A percentile compares a stretch with the other conserved stretches of the same genome.
These are phyloP conservation scores for Alternaria brassicicola DNA, from an alignment of 2,329 filamentous ascomycete species.

Conservation along the genomic window DNA sequence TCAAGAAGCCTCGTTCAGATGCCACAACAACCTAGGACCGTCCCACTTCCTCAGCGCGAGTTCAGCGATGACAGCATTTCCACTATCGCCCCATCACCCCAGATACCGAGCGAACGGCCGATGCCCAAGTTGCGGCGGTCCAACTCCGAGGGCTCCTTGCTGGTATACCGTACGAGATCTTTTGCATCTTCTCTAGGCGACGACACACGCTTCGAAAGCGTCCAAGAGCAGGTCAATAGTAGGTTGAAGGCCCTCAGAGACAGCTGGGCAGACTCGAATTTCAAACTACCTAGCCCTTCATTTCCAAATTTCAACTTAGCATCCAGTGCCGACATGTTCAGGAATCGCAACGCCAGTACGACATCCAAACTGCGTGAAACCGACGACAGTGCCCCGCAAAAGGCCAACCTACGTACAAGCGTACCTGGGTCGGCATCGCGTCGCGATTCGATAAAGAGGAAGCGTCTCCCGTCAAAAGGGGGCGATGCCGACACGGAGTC, in stretches of 20 bases:
- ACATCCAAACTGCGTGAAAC: constrained; percentile 19
- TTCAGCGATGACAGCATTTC: constrained; percentile 27
- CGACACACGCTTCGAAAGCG: constrained; percentile 77
- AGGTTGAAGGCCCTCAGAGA: constrained; percentile 89
- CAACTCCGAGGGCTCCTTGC: constrained; percentile 78
- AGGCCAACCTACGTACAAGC: constrained; percentile 27
- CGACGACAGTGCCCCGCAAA: constrained; percentile 19
- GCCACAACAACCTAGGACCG: constrained; percentile 21
- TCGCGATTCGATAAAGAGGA: constrained; percentile 21
- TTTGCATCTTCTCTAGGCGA: constrained; percentile 83
- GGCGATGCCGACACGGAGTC: constrained; percentile 42
- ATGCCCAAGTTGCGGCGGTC: constrained; percentile 60
- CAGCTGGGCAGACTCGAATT: constrained; percentile 81
- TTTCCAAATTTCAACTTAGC: constrained; percentile 61
- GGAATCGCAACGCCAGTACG: constrained; percentile 20
- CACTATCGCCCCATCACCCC: constrained; percentile 18
- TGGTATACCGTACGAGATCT: constrained; percentile 75
- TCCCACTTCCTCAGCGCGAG: constrained; percentile 25
- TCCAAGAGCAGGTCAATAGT: constrained; percentile 85
- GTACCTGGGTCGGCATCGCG: constrained; percentile 18
- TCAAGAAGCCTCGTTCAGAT: constrained; percentile 8
- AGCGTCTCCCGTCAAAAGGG: constrained; percentile 16
- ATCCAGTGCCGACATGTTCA: constrained; percentile 41
- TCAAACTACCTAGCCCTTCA: constrained; percentile 62
- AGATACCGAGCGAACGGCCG: constrained; percentile 23